A percentile compares a stretch with the other conserved stretches of the same genome.
Evolutionary conservation across 176 grass and related monocot genomes (phyloP).

Genomic region (Oryza officinalis): DNA sequence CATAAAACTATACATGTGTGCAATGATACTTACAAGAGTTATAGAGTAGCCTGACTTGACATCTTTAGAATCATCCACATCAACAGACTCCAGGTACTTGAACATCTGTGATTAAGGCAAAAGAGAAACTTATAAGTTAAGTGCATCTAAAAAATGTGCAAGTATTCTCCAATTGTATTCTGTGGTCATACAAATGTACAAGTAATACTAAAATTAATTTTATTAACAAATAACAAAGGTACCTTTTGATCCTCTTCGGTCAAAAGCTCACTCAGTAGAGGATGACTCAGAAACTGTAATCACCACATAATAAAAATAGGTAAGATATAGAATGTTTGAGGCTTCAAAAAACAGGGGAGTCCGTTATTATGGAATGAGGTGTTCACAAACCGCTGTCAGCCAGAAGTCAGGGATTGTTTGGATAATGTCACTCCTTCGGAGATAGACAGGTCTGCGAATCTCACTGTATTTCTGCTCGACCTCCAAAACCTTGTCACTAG

Average conservation of each 20-base stretch:
- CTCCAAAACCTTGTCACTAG: slow-evolving; percentile 90
- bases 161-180: not conserved
- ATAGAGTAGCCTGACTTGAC: slow-evolving; percentile 85
- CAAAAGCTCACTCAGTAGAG: slow-evolving; percentile 79
- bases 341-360: slow-evolving; percentile 4
- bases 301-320: slow-evolving; percentile 16
- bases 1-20: not conserved
- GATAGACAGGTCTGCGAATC: slow-evolving; percentile 83
- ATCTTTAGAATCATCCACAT: slow-evolving; percentile 94
- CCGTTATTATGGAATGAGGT: slow-evolving; percentile 4
- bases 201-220: slow-evolving; percentile 20
- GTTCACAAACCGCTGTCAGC: slow-evolving; percentile 72
- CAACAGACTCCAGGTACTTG: slow-evolving; percentile 77
- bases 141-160: not conserved
- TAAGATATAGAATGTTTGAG: slow-evolving; percentile 30
- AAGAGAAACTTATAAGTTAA: slow-evolving; percentile 11
- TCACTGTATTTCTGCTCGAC: slow-evolving; percentile 96
- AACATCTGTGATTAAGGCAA: slow-evolving; percentile 62
- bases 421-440: slow-evolving; percentile 78
- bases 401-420: slow-evolving; percentile 86
- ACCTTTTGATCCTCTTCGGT: slow-evolving; percentile 96
- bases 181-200: not conserved
- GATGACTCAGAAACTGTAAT: slow-evolving; percentile 90
- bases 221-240: slow-evolving; percentile 13
- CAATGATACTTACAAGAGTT: slow-evolving; percentile 68